Percentiles rank a stretch among this genome's conserved stretches.
phyloP scores from a whole-genome alignment of 441 rosid species.

The Raphanus hybrid region DNA sequence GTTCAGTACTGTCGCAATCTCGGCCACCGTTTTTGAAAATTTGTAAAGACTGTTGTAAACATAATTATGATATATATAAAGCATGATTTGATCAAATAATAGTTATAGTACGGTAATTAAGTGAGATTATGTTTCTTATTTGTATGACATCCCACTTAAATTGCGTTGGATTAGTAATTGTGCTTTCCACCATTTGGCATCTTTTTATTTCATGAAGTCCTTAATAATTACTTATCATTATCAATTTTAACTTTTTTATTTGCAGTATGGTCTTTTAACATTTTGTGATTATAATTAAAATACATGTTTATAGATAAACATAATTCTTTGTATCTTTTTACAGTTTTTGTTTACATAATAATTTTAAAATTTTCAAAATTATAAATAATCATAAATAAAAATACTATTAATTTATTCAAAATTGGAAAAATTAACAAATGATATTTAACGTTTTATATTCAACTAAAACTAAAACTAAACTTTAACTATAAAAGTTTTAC shows the following conservation, averaged over 20 bases:
- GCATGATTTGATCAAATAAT: constrained; percentile 36
- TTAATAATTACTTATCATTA: constrained; percentile 23
- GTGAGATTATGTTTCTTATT: neutral
- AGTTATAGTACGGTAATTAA: constrained; percentile 27
- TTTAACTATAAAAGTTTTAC: no score
- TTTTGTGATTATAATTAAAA: no score
- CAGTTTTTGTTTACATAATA: no score
- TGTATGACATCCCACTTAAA: constrained; percentile 30
- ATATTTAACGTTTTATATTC: no score
- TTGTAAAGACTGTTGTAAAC: constrained; percentile 25
- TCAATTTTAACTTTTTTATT: neutral
- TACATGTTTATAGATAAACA: no score
- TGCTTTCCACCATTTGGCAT: constrained; percentile 38
- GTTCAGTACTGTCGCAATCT: constrained; percentile 30
- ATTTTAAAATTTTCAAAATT: no score
- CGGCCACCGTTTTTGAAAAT: constrained; percentile 42
- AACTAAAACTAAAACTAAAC: no score
- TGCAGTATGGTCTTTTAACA: no score
- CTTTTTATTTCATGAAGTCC: constrained; percentile 16
- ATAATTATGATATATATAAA: constrained; percentile 40
- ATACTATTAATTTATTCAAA: no score
- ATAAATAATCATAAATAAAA: no score
- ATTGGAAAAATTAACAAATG: no score
- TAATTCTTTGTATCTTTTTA: no score
- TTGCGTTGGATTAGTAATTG: constrained; percentile 28